phyloP scores from a whole-genome alignment of 116 monocot genomes.

The Dioscorea cayenensis region DNA sequence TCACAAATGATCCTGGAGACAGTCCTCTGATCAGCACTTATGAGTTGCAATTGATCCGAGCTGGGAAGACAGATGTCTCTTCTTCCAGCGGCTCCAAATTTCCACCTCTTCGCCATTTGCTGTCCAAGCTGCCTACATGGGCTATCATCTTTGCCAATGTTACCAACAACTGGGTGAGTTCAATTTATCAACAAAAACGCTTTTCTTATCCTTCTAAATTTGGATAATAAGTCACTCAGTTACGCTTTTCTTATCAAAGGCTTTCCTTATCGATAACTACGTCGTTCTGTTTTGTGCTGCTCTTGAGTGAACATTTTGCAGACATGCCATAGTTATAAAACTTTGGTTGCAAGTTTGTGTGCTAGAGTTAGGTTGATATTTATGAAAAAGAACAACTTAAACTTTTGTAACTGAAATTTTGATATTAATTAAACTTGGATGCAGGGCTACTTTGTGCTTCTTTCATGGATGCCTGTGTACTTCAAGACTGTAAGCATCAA shows the following conservation, averaged over 20 bases:
- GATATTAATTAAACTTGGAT: background rate
- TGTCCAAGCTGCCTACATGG: constrained; percentile 74
- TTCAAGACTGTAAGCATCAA: constrained; percentile 76
- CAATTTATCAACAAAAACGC: background rate
- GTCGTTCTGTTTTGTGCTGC: too few species aligned
- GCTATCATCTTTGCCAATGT: constrained; percentile 77
- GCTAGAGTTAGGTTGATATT: too few species aligned
- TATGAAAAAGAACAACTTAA: too few species aligned
- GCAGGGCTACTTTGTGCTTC: constrained; percentile 94
- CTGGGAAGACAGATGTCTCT: constrained; percentile 32
- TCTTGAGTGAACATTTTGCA: too few species aligned
- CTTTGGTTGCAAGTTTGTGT: too few species aligned
- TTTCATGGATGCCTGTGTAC: constrained; percentile 96
- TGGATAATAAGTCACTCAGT: too few species aligned
- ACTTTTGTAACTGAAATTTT: too few species aligned
- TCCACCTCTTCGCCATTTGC: constrained; percentile 37
- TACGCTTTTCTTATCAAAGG: too few species aligned
- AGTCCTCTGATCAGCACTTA: constrained; percentile 31
- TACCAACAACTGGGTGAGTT: constrained; percentile 87
- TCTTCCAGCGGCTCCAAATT: constrained; percentile 3
- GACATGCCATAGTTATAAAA: too few species aligned
- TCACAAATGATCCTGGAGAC: constrained; percentile 51
- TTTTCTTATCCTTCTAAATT: too few species aligned
- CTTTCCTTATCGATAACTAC: too few species aligned
- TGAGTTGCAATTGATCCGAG: constrained; percentile 46